Conservation (phyloP, 2,329 filamentous ascomycete genomes). For the Chrysoporthe cubensis region DNA sequence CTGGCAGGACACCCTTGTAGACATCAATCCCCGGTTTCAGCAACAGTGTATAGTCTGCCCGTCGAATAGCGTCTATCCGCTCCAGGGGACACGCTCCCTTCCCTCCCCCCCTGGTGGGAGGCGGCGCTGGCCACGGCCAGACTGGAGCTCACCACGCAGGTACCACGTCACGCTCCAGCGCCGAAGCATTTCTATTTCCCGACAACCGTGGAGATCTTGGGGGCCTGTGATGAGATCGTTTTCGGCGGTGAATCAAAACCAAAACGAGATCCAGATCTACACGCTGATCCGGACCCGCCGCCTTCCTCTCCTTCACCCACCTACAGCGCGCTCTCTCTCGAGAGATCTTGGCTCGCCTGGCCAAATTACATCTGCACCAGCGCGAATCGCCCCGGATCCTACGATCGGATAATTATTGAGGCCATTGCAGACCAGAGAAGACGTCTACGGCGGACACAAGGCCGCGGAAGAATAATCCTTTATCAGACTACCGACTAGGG, state of each 20-base stretch:
- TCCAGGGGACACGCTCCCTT: neutral
- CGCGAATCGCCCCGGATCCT: constrained; percentile 11
- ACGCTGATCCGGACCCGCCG: constrained; percentile 23
- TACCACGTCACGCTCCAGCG: constrained; percentile 24
- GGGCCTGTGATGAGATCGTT: constrained; percentile 12
- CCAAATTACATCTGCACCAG: constrained; percentile 15
- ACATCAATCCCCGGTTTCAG: constrained; percentile 13
- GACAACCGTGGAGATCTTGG: constrained; percentile 17
- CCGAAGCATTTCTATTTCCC: constrained; percentile 12
- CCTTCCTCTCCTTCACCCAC: neutral
- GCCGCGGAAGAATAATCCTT: neutral
- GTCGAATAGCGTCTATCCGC: neutral
- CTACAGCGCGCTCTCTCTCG: constrained; percentile 16
- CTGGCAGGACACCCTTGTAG: neutral
- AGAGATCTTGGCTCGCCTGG: constrained; percentile 16
- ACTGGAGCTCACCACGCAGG: neutral
- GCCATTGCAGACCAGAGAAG: neutral
- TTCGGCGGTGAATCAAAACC: constrained; percentile 18
- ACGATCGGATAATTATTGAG: neutral
- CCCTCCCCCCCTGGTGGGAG: constrained; percentile 1
- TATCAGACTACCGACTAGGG: neutral
- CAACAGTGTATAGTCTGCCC: neutral
- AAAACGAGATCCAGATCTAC: constrained; percentile 24
- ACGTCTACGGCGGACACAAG: neutral
- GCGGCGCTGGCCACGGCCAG: constrained; percentile 13